Evolutionary conservation across 1,284 basidiomycete species (phyloP).

Genomic region (Microbotryomycetes sp.): DNA sequence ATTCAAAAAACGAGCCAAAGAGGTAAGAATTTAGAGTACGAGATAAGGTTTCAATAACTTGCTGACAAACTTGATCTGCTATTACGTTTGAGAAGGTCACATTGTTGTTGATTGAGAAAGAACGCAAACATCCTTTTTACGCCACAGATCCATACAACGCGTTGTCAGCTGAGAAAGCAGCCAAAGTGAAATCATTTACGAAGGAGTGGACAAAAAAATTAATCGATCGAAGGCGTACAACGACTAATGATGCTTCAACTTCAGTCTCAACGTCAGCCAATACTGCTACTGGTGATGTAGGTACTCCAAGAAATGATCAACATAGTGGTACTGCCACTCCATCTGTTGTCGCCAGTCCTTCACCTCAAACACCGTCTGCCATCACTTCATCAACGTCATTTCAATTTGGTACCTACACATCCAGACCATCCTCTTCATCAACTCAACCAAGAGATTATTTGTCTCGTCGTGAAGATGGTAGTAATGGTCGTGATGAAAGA

Average conservation of each 20-base stretch:
- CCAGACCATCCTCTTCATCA: neutral
- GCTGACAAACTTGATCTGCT: neutral
- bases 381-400: neutral
- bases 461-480: too few species aligned
- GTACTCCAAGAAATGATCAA: neutral
- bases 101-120: constrained; percentile 76
- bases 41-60: neutral
- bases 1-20: constrained; percentile 94
- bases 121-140: constrained; percentile 81
- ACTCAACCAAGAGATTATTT: neutral
- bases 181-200: constrained; percentile 88
- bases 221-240: constrained; percentile 20
- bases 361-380: neutral
- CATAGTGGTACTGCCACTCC: neutral
- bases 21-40: constrained; percentile 53
- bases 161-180: constrained; percentile 75
- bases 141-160: constrained; percentile 61
- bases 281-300: neutral
- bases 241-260: neutral
- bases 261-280: too few species aligned
- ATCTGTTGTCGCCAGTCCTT: neutral
- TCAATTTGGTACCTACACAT: too few species aligned
- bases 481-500: too few species aligned
- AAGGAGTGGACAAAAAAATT: constrained; percentile 59
- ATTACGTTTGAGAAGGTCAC: constrained; percentile 53